Evolutionary conservation across 1,139 yeast species (phyloP).

Genomic region (Taphrina populina): DNA sequence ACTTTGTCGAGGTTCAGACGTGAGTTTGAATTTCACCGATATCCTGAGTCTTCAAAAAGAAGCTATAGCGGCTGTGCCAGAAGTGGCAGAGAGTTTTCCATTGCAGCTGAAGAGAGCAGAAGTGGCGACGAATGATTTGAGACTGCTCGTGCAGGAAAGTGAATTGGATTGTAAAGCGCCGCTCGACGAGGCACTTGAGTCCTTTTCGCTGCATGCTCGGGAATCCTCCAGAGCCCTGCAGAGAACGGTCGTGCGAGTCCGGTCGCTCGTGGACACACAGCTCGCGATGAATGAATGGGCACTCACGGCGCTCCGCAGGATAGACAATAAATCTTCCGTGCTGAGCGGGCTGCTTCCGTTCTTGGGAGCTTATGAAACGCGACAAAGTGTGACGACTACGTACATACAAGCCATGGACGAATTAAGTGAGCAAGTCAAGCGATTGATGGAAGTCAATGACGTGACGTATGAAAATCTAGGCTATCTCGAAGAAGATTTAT

Average conservation of each 20-base stretch:
- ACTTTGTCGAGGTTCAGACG: constrained; percentile 5
- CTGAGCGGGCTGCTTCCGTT: constrained; percentile 22
- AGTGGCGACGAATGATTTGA: constrained; percentile 22
- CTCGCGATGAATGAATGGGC: constrained; percentile 32
- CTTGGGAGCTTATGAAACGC: constrained; percentile 5
- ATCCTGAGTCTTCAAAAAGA: constrained; percentile 15
- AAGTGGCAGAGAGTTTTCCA: constrained; percentile 15
- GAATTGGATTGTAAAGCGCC: constrained; percentile 20
- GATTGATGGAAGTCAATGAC: constrained; percentile 17
- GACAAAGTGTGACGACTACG: constrained; percentile 17
- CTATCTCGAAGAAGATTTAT: constrained; percentile 18
- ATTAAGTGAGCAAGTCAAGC: constrained; percentile 7
- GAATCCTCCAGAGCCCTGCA: constrained; percentile 23
- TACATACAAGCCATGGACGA: constrained; percentile 29
- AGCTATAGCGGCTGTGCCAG: constrained; percentile 14
- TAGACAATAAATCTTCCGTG: constrained; percentile 7
- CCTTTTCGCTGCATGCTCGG: constrained; percentile 25
- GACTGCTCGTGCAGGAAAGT: constrained; percentile 15
- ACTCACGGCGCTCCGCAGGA: constrained; percentile 10
- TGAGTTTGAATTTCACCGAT: constrained; percentile 10
- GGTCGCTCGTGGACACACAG: constrained; percentile 22
- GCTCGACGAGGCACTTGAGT: constrained; percentile 21
- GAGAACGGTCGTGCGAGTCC: constrained; percentile 21
- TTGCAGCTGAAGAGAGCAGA: constrained; percentile 30
- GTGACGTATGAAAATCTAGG: constrained; percentile 11